Percentiles rank a stretch among this genome's conserved stretches.
Evolutionary conservation across 164 flowering plant genomes (phyloP).

Genomic region (Magnolia changhungtana): DNA sequence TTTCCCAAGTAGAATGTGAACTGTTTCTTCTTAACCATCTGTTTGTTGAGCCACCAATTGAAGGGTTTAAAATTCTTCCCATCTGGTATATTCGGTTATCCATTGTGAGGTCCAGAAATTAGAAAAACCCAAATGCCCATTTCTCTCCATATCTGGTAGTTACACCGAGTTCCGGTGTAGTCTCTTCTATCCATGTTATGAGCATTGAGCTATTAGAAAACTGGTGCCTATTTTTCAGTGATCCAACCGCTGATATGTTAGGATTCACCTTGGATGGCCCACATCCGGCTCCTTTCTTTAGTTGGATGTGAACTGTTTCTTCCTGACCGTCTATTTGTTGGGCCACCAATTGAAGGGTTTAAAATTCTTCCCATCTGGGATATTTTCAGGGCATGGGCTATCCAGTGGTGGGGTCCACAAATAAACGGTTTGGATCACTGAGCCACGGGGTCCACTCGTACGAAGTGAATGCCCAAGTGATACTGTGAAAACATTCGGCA

Average conservation of each 20-base stretch:
- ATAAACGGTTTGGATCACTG: background rate
- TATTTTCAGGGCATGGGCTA: too few species aligned
- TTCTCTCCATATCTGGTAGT: background rate
- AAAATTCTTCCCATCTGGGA: too few species aligned
- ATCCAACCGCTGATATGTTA: background rate
- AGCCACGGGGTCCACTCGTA: background rate
- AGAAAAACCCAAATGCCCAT: background rate
- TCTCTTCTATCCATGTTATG: background rate
- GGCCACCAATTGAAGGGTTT: background rate
- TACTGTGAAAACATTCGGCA: background rate
- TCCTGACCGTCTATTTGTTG: background rate
- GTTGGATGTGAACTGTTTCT: background rate
- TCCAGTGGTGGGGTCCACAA: background rate
- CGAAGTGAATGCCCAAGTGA: too few species aligned
- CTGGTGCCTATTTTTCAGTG: background rate
- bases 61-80: too few species aligned
- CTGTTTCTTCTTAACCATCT: background rate
- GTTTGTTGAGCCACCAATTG: background rate
- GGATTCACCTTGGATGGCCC: background rate
- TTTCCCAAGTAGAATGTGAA: background rate
- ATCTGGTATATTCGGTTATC: too few species aligned
- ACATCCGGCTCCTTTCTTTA: background rate
- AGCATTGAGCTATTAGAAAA: too few species aligned
- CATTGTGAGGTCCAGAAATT: too few species aligned
- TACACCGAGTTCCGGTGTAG: background rate